Evolutionary conservation across 495 filamentous ascomycete species (phyloP).

Genomic region (Mytilinidion resinicola): DNA sequence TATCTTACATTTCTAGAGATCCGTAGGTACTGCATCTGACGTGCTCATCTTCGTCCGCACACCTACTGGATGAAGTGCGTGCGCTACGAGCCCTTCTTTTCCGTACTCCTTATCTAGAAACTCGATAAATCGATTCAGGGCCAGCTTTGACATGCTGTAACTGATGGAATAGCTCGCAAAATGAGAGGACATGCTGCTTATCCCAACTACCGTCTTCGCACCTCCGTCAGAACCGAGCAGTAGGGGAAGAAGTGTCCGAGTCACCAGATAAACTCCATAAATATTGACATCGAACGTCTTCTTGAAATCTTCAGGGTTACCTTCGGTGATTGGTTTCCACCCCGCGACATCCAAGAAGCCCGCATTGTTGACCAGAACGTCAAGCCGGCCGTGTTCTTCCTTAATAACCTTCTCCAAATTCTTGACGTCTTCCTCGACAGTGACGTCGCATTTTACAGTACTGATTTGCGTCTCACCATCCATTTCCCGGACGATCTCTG

Average conservation of each 20-base stretch:
- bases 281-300: constrained; percentile 7
- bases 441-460: constrained; percentile 2
- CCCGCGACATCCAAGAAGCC: constrained; percentile 4
- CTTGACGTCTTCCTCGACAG: background rate
- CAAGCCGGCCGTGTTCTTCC: constrained; percentile 1
- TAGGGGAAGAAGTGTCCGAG: constrained; percentile 1
- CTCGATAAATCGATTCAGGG: constrained; percentile 4
- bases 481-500: background rate
- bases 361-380: constrained; percentile 11
- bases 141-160: background rate
- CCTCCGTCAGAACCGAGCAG: constrained; percentile 1
- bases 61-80: constrained; percentile 9
- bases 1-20: constrained; percentile 3
- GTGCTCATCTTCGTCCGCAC: constrained; percentile 11
- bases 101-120: constrained; percentile 7
- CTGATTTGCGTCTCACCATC: background rate
- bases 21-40: background rate
- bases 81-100: constrained; percentile 4
- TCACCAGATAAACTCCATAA: constrained; percentile 4
- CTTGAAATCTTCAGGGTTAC: constrained; percentile 1
- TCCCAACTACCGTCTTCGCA: constrained; percentile 6
- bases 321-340: constrained; percentile 11
- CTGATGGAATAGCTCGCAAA: constrained; percentile 6
- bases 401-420: background rate
- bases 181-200: constrained; percentile 5